phyloP scores from a whole-genome alignment of 495 filamentous ascomycete species.

The Aspergillus avenaceus region DNA sequence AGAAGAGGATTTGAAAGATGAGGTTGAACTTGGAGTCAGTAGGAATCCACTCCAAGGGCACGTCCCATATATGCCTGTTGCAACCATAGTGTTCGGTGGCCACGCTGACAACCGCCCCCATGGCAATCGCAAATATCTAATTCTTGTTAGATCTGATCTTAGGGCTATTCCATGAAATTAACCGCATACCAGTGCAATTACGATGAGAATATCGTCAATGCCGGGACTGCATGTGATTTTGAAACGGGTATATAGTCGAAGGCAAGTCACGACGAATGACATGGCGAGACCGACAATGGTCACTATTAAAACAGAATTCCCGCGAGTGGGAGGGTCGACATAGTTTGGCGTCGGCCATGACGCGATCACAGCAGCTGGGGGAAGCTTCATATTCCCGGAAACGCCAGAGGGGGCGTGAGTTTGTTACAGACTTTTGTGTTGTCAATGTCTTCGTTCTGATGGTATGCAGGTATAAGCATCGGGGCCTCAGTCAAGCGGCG shows the following conservation, averaged over 20 bases:
- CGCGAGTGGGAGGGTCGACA: constrained; percentile 47
- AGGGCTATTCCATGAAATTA: no score
- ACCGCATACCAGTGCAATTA: constrained; percentile 33
- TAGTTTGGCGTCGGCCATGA: constrained; percentile 57
- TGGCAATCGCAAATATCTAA: constrained; percentile 31
- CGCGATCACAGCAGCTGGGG: constrained; percentile 38
- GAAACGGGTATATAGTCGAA: constrained; percentile 48
- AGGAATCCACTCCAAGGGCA: constrained; percentile 31
- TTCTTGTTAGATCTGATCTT: constrained; percentile 1
- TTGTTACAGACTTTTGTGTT: not conserved
- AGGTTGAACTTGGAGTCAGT: constrained; percentile 44
- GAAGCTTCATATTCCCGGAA: constrained; percentile 31
- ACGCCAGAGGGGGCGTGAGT: not conserved
- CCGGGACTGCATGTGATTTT: constrained; percentile 43
- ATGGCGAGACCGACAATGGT: constrained; percentile 35
- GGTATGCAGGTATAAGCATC: constrained; percentile 5
- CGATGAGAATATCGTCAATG: constrained; percentile 45
- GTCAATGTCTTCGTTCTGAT: not conserved
- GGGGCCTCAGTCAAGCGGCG: constrained; percentile 4
- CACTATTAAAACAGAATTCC: constrained; percentile 38
- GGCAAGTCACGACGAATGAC: constrained; percentile 34
- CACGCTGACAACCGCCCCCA: constrained; percentile 39
- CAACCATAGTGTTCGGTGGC: constrained; percentile 44
- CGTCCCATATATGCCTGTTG: constrained; percentile 55
- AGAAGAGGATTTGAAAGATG: constrained; percentile 50